Base-by-base conservation (phyloP, 192 early-diverging fungal genomes). In the Coemansia sp. region DNA sequence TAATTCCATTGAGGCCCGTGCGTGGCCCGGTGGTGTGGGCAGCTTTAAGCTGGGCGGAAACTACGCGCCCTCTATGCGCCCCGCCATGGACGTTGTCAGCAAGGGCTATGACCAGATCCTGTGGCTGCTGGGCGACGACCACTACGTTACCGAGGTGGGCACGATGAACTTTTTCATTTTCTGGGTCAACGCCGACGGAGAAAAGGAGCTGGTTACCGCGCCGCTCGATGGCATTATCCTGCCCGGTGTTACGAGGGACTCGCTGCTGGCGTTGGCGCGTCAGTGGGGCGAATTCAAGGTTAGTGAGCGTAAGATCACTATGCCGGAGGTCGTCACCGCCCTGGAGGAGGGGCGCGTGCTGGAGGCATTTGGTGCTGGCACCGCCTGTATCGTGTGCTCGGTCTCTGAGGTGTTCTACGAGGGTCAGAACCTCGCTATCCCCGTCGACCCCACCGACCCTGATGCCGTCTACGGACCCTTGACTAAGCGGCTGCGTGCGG, bases 361-460 rank as follows among this genome's bases (percentile, higher is more conserved):
- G 25, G 96, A 98, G 75, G 92, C 95, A 83, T 98, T 98, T 86
- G 96, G 96, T 61, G 86, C 94, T n/a, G 96, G 96, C 48, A 99
- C 96, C 35, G 96, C 96, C 18, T 94, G 93, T 76, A 95, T 99
- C 61, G 94, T 99, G 16, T 88, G 85, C 75, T 94, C 95, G 31
- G 93, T 99, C 83, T 94, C 95, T 79, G 83, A 72, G 35, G 90
- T 97, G 62, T 68, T 84, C 42, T 97, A 92, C 70, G 69, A 93
- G 33, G 90, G 82, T 59, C 64, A 72, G 41, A 89, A 94, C 48
- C 82, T 92, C 61, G 61, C 80, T 23, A 88, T 99, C 42, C 96
- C 96, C 7, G 85, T 99, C 34, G 95, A 99, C 70, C 91, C 94
- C n/a, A 82, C 73, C n/a, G 78, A 99, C 75, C 83, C 90, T 39